Percentiles rank a stretch among this genome's conserved stretches.
Evolutionary conservation across 495 filamentous ascomycete genomes (phyloP).

Genomic region (Aspergillus steynii): DNA sequence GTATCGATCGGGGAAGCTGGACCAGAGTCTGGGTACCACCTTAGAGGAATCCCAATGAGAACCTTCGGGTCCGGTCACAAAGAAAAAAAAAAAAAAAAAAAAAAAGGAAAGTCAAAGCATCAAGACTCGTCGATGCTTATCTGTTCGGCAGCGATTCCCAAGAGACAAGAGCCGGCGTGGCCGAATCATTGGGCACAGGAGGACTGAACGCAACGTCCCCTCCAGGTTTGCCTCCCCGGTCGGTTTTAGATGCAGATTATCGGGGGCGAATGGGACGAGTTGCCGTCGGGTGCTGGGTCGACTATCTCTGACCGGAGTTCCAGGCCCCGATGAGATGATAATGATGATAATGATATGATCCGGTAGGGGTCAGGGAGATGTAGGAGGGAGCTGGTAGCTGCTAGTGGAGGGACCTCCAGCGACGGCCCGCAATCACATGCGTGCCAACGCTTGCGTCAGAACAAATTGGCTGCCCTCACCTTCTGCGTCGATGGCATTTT

Average conservation of each 20-base stretch:
- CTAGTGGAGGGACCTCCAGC: neutral
- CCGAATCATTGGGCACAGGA: neutral
- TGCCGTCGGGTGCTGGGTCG: neutral
- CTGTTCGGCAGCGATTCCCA: neutral
- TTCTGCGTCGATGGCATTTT: too few species aligned
- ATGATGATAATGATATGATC: constrained; percentile 5
- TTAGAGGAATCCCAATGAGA: neutral
- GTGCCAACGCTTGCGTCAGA: neutral
- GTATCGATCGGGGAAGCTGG: neutral
- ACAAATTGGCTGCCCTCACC: neutral
- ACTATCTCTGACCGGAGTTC: neutral
- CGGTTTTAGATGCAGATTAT: constrained; percentile 16
- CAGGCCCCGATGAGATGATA: constrained; percentile 2
- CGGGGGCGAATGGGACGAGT: constrained; percentile 7
- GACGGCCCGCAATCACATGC: constrained; percentile 4
- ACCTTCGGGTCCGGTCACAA: neutral
- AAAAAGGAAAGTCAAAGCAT: neutral
- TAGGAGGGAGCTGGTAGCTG: too few species aligned
- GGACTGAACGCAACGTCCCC: constrained; percentile 1
- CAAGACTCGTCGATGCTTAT: neutral
- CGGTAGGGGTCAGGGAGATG: neutral
- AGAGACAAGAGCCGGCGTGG: neutral
- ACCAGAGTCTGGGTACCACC: neutral
- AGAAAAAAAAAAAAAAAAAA: neutral
- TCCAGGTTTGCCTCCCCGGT: constrained; percentile 17